phyloP scores from a whole-genome alignment of 2,329 filamentous ascomycete species.

The Pseudonectria buxi region DNA sequence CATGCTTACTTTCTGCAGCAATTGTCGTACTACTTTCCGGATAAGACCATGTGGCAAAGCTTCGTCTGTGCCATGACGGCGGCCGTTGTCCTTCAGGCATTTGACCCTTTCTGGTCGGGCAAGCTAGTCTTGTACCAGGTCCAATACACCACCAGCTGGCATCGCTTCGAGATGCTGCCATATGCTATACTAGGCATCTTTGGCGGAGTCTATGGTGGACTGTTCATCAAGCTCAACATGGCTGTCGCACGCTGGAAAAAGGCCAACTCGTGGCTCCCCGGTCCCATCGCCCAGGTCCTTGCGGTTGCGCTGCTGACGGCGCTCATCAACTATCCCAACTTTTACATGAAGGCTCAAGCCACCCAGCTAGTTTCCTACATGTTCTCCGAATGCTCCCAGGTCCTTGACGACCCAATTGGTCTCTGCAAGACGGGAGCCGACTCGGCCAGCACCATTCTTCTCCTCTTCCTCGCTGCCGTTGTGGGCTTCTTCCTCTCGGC shows the following conservation, averaged over 20 bases:
- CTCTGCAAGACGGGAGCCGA: constrained; percentile 84
- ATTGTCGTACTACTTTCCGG: constrained; percentile 94
- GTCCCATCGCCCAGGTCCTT: constrained; percentile 72
- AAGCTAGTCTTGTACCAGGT: constrained; percentile 96
- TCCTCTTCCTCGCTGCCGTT: constrained; percentile 74
- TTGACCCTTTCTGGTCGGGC: constrained; percentile 91
- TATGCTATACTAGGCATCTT: constrained; percentile 81
- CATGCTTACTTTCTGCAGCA: constrained; percentile 44
- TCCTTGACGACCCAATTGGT: constrained; percentile 78
- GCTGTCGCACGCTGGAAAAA: constrained; percentile 74
- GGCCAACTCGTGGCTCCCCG: constrained; percentile 55
- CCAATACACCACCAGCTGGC: constrained; percentile 85
- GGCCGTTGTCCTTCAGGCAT: constrained; percentile 82
- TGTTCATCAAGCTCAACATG: constrained; percentile 96
- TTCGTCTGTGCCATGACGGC: constrained; percentile 99
- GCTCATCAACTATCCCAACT: constrained; percentile 88
- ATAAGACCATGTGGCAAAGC: constrained; percentile 99
- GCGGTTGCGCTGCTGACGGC: constrained; percentile 76
- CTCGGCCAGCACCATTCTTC: constrained; percentile 72
- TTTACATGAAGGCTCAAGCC: constrained; percentile 89
- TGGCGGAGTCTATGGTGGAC: constrained; percentile 78
- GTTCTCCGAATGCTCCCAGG: constrained; percentile 81
- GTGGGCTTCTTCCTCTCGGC: constrained; percentile 80
- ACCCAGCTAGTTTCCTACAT: constrained; percentile 87
- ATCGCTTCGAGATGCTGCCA: constrained; percentile 86